A percentile compares a stretch with the other conserved stretches of the same genome.
These are phyloP conservation scores for Apiospora arundinis DNA, from an alignment of 2,329 filamentous ascomycete genomes.

Conservation along the genomic window DNA sequence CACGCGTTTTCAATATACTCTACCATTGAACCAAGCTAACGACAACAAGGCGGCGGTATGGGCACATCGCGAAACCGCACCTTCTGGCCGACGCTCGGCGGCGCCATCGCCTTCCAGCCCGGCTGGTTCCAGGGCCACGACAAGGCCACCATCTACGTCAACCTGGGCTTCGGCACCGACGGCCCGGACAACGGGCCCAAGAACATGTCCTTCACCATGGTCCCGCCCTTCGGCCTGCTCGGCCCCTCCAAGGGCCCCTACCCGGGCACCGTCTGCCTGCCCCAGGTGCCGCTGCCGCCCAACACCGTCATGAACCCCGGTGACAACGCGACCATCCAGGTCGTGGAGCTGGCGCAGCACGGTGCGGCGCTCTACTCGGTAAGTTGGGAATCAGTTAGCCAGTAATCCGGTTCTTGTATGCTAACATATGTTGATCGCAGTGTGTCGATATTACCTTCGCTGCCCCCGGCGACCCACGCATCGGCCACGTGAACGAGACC, in stretches of 20 bases:
- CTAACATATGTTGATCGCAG: conserved; percentile 52
- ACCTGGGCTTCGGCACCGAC: conserved; percentile 77
- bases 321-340: conserved; percentile 81
- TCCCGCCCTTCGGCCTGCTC: conserved; percentile 79
- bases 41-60: conserved; percentile 78
- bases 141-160: conserved; percentile 85
- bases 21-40: too few relatives aligned
- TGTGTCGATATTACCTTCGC: conserved; percentile 95
- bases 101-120: conserved; percentile 88
- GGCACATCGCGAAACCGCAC: conserved; percentile 80
- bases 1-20: background rate
- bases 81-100: conserved; percentile 87
- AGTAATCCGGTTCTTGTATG: background rate
- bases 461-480: conserved; percentile 70
- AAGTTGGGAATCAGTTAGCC: conserved; percentile 36
- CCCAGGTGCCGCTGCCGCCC: conserved; percentile 83
- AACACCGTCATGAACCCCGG: conserved; percentile 75
- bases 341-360: conserved; percentile 74
- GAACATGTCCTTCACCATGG: conserved; percentile 89
- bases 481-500: conserved; percentile 74
- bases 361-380: conserved; percentile 75
- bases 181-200: conserved; percentile 68
- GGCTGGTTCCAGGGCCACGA: conserved; percentile 94
- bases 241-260: conserved; percentile 86
- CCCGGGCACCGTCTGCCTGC: conserved; percentile 85